Evolutionary conservation across 228 moss, liverwort and hornwort species (phyloP).

Genomic region (Sphagnum fallax): DNA sequence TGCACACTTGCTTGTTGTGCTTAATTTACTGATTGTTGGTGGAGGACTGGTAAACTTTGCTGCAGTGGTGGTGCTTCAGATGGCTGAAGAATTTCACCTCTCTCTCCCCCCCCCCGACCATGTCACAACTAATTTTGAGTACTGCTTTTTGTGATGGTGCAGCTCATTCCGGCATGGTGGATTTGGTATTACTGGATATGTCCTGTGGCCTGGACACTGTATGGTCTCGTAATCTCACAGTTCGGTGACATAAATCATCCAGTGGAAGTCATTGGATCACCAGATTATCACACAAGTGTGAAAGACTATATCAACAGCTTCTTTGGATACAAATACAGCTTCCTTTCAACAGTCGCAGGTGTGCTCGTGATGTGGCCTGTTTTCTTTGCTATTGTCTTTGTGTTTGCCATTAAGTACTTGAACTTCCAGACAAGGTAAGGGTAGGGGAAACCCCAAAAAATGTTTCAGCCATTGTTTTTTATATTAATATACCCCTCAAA

Average conservation of each 20-base stretch:
- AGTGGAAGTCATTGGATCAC: background rate
- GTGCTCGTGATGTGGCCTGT: constrained; percentile 18
- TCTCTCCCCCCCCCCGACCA: background rate
- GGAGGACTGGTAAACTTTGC: background rate
- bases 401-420: constrained; percentile 27
- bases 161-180: constrained; percentile 42
- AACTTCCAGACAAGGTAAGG: constrained; percentile 36
- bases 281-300: background rate
- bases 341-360: constrained; percentile 18
- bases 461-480: no score
- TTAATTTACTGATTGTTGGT: background rate
- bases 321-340: constrained; percentile 21
- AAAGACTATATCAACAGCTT: constrained; percentile 10
- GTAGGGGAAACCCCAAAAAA: no score
- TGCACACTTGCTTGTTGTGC: background rate
- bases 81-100: background rate
- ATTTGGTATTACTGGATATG: constrained; percentile 54
- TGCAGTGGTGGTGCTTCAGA: background rate
- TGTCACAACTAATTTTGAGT: background rate
- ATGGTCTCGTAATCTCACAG: constrained; percentile 36
- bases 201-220: constrained; percentile 28
- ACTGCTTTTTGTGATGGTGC: constrained; percentile 2
- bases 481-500: no score
- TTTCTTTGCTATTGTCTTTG: constrained; percentile 20
- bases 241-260: constrained; percentile 18